Evolutionary conservation across 2,329 filamentous ascomycete species (phyloP), one percentile per base, ranked within the genome.

Genomic region (Verticillium klebahnii): DNA sequence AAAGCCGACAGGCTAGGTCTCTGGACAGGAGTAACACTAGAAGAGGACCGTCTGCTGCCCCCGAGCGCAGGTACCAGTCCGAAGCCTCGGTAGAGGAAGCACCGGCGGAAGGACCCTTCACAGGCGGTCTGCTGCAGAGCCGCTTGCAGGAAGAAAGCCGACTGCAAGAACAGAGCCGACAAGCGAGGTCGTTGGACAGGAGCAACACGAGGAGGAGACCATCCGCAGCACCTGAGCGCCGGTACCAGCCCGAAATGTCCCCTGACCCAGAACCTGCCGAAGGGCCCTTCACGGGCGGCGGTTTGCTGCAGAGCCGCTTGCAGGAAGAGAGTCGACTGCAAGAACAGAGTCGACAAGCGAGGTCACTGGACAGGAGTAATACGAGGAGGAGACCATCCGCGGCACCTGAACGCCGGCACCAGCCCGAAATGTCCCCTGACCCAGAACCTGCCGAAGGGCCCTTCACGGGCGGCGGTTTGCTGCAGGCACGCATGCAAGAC

Each of bases 201-300:
- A 72, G 32, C 65, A 56, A 12, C 34, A 58, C 31, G 56, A 59
- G 34, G 58, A 63, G 5, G 14, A 60, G 2, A 39, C 62, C 7
- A 23, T 50, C 40, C n/a, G 40, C 40, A 5, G n/a, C 40, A n/a
- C 40, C 40, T 50, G 40, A 50, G 8, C 40, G 40, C n/a, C 19
- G 40, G 23, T 50, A 19, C n/a, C 40, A 25, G 40, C n/a, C 19
- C n/a, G 40, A 50, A 8, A n/a, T n/a, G n/a, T 11, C 40, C 6
- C n/a, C 12, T 5, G 79, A 64, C 72, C 73, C 56, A 71, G 74
- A 65, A 63, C 31, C 61, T 2, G 29, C 60, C 15, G 64, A 61
- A 5, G 63, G 37, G n/a, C 60, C 63, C 11, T 66, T 66, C 19
- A 66, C 61, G 3, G 63, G 63, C 12, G 64, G 64, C 4, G 58